Conservation (phyloP, 495 filamentous ascomycete species). For the Rostrohypoxylon terebratum region DNA sequence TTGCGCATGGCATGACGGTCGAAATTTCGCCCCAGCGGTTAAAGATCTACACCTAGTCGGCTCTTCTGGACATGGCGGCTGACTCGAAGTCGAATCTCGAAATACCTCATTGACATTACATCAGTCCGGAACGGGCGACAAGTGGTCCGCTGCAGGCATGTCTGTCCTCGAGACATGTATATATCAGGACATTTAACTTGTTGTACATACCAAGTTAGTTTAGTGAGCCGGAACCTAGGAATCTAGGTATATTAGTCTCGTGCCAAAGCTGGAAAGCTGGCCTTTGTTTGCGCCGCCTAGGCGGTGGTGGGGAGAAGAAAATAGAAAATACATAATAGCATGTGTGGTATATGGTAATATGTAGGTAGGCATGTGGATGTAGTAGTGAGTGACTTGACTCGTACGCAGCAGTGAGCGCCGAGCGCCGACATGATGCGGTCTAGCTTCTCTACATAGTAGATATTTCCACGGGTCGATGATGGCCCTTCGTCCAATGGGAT, state of each 20-base stretch:
- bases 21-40: constrained; percentile 25
- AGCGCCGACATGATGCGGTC: constrained; percentile 35
- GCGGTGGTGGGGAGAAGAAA: constrained; percentile 9
- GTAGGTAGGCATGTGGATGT: no score
- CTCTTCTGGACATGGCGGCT: constrained; percentile 35
- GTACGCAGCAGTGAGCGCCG: constrained; percentile 22
- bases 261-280: constrained; percentile 19
- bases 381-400: constrained; percentile 25
- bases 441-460: constrained; percentile 20
- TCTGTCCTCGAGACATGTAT: constrained; percentile 11
- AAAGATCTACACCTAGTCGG: constrained; percentile 29
- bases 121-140: constrained; percentile 36
- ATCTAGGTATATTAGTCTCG: constrained; percentile 24
- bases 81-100: constrained; percentile 35
- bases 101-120: constrained; percentile 42
- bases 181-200: background rate
- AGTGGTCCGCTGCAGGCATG: constrained; percentile 25
- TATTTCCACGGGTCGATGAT: constrained; percentile 24
- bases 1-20: constrained; percentile 20
- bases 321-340: background rate
- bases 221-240: constrained; percentile 16
- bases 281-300: constrained; percentile 12
- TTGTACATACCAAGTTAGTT: background rate
- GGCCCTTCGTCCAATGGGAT: constrained; percentile 38
- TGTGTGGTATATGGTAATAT: background rate